These are phyloP conservation scores for Diversispora eburnea DNA, from an alignment of 192 early-diverging fungal species.

Conservation along the genomic window DNA sequence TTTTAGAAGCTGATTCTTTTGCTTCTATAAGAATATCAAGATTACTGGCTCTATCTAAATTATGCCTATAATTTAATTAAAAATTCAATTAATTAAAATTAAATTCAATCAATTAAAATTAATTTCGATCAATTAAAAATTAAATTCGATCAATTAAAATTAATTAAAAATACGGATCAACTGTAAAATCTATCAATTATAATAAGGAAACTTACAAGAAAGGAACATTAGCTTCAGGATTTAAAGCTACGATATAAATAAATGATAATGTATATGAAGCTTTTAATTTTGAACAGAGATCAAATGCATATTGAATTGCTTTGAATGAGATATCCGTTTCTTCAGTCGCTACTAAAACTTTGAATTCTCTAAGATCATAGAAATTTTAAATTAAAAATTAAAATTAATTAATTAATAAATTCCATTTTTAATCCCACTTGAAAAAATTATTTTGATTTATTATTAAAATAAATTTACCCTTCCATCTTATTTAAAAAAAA, in stretches of 20 bases:
- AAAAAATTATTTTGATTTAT: too few species aligned
- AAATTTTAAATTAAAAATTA: too few species aligned
- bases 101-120: too few species aligned
- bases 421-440: too few species aligned
- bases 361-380: neutral
- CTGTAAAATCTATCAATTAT: too few species aligned
- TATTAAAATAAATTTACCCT: too few species aligned
- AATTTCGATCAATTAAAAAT: too few species aligned
- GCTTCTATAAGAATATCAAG: conserved; percentile 27
- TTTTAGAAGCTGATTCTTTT: conserved; percentile 5
- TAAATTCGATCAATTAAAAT: too few species aligned
- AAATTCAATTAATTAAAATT: neutral
- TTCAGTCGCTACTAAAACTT: conserved; percentile 22
- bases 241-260: conserved; percentile 23
- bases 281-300: conserved; percentile 23
- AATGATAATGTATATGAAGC: conserved; percentile 8
- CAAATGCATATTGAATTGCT: conserved; percentile 24
- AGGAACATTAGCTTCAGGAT: conserved; percentile 23
- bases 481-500: too few species aligned
- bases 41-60: conserved; percentile 28
- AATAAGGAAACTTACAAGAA: conserved; percentile 22
- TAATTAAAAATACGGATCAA: too few species aligned
- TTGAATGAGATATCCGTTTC: conserved; percentile 11
- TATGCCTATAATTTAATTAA: conserved; percentile 8
- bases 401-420: too few species aligned